Evolutionary conservation across 306 rosid genomes (phyloP), one percentile per base, ranked within the genome.

Genomic region (Prunus kanzakura): DNA sequence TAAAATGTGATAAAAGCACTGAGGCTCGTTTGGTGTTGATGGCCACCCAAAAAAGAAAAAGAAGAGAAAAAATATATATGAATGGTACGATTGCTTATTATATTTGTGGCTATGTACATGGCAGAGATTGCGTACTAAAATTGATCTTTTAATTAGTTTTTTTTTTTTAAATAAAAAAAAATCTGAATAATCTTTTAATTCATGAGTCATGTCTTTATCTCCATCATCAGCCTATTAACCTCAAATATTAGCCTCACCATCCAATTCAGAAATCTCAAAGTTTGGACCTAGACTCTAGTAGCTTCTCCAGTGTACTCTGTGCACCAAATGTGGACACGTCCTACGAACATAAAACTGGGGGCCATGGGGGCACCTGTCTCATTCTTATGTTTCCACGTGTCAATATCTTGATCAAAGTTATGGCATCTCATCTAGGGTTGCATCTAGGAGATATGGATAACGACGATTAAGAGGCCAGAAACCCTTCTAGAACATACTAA

Each of bases 271-370:
- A 18, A 12, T 11, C 2, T 27, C 35, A 29, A 16, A 63, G 6
- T 35, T 30, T 57, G 57, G 25, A 11, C 16, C n/a, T n/a, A 27
- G 29, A 27, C 29, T 27, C 29, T 27, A 51, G 56, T 11, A 52
- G 20, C 3, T 2, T 56, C 6, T 52, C 58, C 19, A 18, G 4
- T 1, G 57, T 52, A 5, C 22, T 49, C 11, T 60, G 64, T 47
- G 64, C 60, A 70, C 29, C 64, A 78, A 70, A 71, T 29, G 10
- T n/a, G 63, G 76, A 22, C 72, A 35, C 22, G 76, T 18, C 57
- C 69, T 6, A 1, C 15, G 27, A 62, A 50, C 47, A 62, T 19
- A 8, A 20, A 6, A 16, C 43, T 27, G 46, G 30, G 23, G 13
- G 16, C 27, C 38, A 74, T 61, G 32, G 56, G 47, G 47, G 57